Conservation (phyloP, 257 asterid genomes). For the Gentiana macrophylla region DNA sequence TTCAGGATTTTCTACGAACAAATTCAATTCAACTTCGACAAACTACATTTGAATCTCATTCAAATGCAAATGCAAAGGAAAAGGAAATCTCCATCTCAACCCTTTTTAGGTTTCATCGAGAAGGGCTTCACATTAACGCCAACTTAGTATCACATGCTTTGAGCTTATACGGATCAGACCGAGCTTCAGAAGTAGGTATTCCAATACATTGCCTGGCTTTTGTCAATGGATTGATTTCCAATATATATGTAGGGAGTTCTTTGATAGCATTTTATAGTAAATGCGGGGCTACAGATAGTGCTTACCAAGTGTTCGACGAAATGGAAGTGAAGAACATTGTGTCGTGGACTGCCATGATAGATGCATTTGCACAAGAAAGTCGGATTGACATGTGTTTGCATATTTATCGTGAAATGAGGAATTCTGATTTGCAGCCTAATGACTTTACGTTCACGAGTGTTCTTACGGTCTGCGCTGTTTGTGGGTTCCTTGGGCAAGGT, state of each 20-base stretch:
- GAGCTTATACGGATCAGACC: conserved; percentile 17
- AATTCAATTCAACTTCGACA: no score
- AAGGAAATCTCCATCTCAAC: conserved; percentile 10
- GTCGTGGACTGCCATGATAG: conserved; percentile 94
- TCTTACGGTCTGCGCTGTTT: conserved; percentile 68
- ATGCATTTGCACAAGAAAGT: conserved; percentile 64
- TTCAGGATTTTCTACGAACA: no score
- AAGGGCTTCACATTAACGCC: conserved; percentile 13
- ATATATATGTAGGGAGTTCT: conserved; percentile 26
- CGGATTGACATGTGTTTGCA: conserved; percentile 51
- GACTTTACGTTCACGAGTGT: conserved; percentile 79
- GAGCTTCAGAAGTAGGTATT: conserved; percentile 16
- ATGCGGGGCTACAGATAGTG: conserved; percentile 34
- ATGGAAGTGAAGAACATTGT: conserved; percentile 71
- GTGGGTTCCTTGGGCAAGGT: conserved; percentile 71
- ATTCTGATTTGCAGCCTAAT: conserved; percentile 61
- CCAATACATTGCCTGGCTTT: conserved; percentile 24
- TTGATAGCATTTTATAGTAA: conserved; percentile 19
- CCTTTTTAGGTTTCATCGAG: conserved; percentile 15
- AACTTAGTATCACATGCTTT: conserved; percentile 20
- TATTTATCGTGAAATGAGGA: conserved; percentile 34
- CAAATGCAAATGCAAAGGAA: background rate
- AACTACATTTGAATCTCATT: conserved; percentile 5
- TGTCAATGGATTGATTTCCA: conserved; percentile 15
- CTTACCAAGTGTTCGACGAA: conserved; percentile 45